Base-by-base conservation (phyloP, 2,329 filamentous ascomycete species). In the Aureobasidium sp. region DNA sequence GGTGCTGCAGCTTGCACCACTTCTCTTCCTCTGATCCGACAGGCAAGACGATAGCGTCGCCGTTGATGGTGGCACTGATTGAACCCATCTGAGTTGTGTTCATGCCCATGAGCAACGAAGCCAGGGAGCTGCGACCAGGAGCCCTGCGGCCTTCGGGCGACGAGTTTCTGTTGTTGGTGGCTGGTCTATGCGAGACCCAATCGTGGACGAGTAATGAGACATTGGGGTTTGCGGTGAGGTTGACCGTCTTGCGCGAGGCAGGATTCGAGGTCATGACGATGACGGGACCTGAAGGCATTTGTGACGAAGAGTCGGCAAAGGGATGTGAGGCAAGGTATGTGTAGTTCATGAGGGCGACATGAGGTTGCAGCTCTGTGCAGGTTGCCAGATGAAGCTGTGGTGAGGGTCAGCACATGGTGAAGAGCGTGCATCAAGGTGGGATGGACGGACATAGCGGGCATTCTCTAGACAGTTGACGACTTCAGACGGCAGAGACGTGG, bases 291-390 rank as follows among this genome's bases (percentile, higher is more conserved):
- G 67, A 87, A 4, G 71, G 71, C 17, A 73, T 70, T n/a, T 79
- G 76, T 57, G 82, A 72, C 42, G 84, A 82, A 75, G 86, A 88
- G 42, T 86, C 87, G 17, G 89, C 90, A 64, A 68, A 70, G 3
- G 70, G 66, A 62, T 70, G 68, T 25, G 67, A 66, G 5, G 82
- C 86, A 25, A 99, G 88, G 77, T 97, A 97, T 71, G 94, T 97
- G 80, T 97, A 97, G 80, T 96, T 97, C 94, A 99, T 99, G 67
- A 99, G 85, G 41, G 91, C 95, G 67, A 97, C 90, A 74, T 97
- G 91, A 11, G 94, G 94, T 66, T 86, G 81, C 70, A 94, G 88
- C 68, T 88, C 82, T 68, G 86, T 86, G 75, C 89, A 95, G 62
- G 94, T 99, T 69, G 94, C 92, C 59, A 99, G 88, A 76, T 99